These are phyloP conservation scores for Mortierella sp. DNA, from an alignment of 371 early-diverging fungal species.

Conservation along the genomic window DNA sequence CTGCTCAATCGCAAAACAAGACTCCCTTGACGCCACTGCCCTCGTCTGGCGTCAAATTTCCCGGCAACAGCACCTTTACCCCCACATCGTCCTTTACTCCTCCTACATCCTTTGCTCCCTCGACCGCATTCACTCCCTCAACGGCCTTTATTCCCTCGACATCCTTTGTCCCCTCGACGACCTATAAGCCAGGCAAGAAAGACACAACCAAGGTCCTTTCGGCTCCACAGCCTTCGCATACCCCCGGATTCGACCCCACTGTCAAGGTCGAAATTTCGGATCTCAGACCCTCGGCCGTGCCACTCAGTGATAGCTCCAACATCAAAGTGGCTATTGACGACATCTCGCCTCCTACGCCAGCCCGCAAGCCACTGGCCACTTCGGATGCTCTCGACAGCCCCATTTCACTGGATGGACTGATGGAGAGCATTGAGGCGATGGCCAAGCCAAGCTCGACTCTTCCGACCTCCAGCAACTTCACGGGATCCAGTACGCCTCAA, in stretches of 20 bases:
- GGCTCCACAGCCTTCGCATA: constrained; percentile 10
- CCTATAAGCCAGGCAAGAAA: constrained; percentile 41
- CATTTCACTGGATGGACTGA: constrained; percentile 43
- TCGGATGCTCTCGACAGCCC: constrained; percentile 29
- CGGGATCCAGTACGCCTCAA: constrained; percentile 4
- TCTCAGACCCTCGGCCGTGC: constrained; percentile 1
- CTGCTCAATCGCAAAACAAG: constrained; percentile 5
- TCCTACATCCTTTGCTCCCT: constrained; percentile 2
- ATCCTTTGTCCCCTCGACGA: constrained; percentile 33
- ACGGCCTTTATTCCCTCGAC: constrained; percentile 19
- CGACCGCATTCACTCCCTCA: constrained; percentile 1
- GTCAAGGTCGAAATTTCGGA: constrained; percentile 53
- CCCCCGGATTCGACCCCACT: constrained; percentile 27
- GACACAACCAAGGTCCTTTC: constrained; percentile 20
- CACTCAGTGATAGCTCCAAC: not conserved
- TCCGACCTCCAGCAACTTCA: not conserved
- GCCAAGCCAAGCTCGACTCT: constrained; percentile 21
- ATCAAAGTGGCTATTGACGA: constrained; percentile 33
- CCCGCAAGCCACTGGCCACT: constrained; percentile 4
- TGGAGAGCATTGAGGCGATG: constrained; percentile 56
- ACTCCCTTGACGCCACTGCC: constrained; percentile 26
- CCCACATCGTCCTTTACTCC: constrained; percentile 5
- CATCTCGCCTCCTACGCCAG: constrained; percentile 15
- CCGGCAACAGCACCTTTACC: constrained; percentile 14
- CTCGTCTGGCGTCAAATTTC: constrained; percentile 18